Percentiles rank a stretch among this genome's conserved stretches.
Conservation (phyloP, 2,329 filamentous ascomycete species). For the Colletotrichum sp. region DNA sequence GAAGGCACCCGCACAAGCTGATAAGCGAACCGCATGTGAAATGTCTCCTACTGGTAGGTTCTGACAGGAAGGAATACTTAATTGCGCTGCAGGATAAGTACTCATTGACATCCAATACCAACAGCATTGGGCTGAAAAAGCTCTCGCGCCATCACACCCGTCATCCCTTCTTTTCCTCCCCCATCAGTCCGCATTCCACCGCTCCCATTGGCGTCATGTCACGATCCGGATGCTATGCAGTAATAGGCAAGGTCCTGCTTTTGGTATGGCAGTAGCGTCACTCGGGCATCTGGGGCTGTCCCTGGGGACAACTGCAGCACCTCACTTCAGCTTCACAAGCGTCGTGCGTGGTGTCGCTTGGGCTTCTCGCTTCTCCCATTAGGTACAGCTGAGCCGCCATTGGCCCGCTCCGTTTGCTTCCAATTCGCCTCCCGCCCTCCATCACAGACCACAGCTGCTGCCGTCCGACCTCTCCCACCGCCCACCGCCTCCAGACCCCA, state of each 20-base stretch:
- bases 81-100: neutral
- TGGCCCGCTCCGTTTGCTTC: neutral
- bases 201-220: slow-evolving; percentile 2
- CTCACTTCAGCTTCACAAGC: neutral
- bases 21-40: neutral
- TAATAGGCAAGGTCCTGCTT: neutral
- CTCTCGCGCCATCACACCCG: neutral
- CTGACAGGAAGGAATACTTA: neutral
- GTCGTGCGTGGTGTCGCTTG: neutral
- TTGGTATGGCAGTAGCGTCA: neutral
- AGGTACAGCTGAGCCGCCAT: neutral
- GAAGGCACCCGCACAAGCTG: neutral
- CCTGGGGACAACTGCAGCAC: neutral
- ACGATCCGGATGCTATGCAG: neutral
- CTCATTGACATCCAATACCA: neutral
- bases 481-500: slow-evolving; percentile 5
- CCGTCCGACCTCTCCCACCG: slow-evolving; percentile 2
- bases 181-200: neutral
- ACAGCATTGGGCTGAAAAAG: neutral
- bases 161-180: neutral
- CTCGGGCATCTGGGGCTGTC: neutral
- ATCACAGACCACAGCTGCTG: neutral
- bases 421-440: neutral
- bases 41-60: neutral
- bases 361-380: neutral